Conservation (phyloP, 2,329 filamentous ascomycete genomes). For the Aspergillus pseudoterreus region DNA sequence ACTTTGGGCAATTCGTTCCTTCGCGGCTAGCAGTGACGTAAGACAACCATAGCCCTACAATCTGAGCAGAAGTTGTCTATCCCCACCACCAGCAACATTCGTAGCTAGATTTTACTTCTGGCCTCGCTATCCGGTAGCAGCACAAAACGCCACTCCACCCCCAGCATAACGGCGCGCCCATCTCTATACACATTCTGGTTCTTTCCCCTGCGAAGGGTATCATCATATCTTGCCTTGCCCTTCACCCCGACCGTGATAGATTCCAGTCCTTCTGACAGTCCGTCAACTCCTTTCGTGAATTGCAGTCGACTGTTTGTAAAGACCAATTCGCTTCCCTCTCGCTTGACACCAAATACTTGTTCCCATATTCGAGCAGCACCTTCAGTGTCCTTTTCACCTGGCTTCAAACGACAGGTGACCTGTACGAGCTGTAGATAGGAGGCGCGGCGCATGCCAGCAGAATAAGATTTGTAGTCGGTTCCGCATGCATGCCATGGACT, state of each 20-base stretch:
- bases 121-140: not conserved
- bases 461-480: conserved; percentile 31
- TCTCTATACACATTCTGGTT: not conserved
- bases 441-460: conserved; percentile 30
- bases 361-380: conserved; percentile 29
- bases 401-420: not conserved
- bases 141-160: not conserved
- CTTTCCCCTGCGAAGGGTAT: not conserved
- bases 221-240: not conserved
- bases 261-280: not conserved
- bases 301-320: not conserved
- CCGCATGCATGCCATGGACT: conserved; percentile 47
- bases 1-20: no score
- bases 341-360: conserved; percentile 32
- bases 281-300: not conserved
- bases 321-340: not conserved
- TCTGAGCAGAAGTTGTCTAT: not conserved
- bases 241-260: not conserved
- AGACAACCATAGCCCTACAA: not conserved
- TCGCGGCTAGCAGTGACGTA: no score
- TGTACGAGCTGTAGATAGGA: not conserved
- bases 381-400: not conserved
- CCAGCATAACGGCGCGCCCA: not conserved
- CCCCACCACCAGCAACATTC: not conserved
- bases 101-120: not conserved